phyloP scores from a whole-genome alignment of 2,329 filamentous ascomycete species.

The Penicillium verrucosum region DNA sequence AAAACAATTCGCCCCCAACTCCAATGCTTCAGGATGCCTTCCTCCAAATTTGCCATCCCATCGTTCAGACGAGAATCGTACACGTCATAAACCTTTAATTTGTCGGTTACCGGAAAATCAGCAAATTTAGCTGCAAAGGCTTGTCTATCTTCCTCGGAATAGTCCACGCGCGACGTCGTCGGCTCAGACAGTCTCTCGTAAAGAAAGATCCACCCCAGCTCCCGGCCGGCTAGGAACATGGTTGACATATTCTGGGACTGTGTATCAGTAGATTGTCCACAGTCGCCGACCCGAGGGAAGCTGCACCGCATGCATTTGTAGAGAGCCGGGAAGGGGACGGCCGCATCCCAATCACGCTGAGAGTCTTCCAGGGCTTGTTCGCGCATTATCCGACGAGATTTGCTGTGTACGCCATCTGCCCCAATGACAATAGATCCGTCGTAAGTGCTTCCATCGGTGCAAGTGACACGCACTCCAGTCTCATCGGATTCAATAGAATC shows the following conservation, averaged over 20 bases:
- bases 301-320: neutral
- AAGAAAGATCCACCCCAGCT: neutral
- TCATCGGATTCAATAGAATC: neutral
- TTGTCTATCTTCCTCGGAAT: neutral
- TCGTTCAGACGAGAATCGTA: neutral
- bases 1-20: neutral
- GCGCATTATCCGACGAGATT: neutral
- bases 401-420: neutral
- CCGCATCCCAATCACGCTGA: neutral
- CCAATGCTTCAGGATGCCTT: neutral
- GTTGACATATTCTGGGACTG: neutral
- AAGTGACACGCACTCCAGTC: neutral
- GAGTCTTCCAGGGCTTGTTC: too few relatives aligned
- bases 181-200: neutral
- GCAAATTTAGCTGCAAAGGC: neutral
- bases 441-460: neutral
- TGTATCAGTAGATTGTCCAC: neutral
- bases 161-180: neutral
- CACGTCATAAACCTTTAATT: neutral
- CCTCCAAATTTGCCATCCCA: neutral
- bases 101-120: neutral
- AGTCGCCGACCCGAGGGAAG: neutral
- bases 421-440: neutral
- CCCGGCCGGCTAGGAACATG: neutral
- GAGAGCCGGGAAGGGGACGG: neutral